A percentile compares a stretch with the other conserved stretches of the same genome.
Evolutionary conservation across 2,329 filamentous ascomycete genomes (phyloP).

Genomic region (Cercospora janseana): DNA sequence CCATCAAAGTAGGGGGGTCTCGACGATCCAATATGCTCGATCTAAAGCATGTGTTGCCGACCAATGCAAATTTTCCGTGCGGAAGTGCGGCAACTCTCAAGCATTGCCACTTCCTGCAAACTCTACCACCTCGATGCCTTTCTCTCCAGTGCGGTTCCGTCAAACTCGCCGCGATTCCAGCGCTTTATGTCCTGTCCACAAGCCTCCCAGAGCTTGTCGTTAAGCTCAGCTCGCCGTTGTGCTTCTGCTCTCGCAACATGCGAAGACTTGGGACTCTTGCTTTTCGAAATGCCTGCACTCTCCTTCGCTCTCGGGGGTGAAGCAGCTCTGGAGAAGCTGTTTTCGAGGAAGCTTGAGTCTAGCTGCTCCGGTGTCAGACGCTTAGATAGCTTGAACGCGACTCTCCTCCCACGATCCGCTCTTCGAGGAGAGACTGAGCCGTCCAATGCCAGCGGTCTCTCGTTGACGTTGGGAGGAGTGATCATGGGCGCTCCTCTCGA

Average conservation of each 20-base stretch:
- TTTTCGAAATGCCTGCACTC: not conserved
- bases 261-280: slow-evolving; percentile 1
- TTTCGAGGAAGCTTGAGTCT: slow-evolving; percentile 12
- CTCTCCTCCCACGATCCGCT: slow-evolving; percentile 6
- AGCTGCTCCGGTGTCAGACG: slow-evolving; percentile 7
- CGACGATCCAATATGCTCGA: no score
- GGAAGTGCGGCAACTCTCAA: not conserved
- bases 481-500: slow-evolving; percentile 24
- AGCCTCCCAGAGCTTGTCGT: slow-evolving; percentile 34
- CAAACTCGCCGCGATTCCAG: slow-evolving; percentile 40
- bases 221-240: slow-evolving; percentile 22
- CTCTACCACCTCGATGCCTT: slow-evolving; percentile 36
- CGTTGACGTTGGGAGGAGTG: slow-evolving; percentile 30
- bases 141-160: slow-evolving; percentile 28
- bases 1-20: no score
- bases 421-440: slow-evolving; percentile 33
- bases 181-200: slow-evolving; percentile 35
- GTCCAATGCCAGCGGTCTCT: slow-evolving; percentile 30
- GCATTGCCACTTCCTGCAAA: not conserved
- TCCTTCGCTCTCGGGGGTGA: slow-evolving; percentile 5
- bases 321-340: slow-evolving; percentile 13
- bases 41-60: no score
- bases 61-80: not conserved
- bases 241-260: slow-evolving; percentile 12
- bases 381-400: slow-evolving; percentile 3